Evolutionary conservation across 1,284 basidiomycete species (phyloP), one percentile per base, ranked within the genome.

Genomic region (Apiotrichum sp.): DNA sequence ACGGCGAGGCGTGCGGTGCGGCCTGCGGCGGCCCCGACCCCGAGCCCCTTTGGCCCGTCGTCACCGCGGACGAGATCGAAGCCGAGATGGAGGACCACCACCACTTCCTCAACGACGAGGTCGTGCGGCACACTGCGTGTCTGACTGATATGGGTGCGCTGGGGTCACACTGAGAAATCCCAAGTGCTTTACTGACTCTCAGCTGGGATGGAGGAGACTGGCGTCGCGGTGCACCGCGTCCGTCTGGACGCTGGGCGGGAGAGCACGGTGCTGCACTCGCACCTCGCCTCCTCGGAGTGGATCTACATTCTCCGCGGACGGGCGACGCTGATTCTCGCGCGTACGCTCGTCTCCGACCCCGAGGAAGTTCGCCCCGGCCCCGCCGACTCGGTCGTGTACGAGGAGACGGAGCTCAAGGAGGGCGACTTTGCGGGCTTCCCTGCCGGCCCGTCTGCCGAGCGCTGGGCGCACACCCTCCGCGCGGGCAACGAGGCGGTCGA

Each of bases 241-340:
- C 31, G 46, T n/a, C 55, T 68, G 29, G 51, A 50, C 10, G 56
- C 66, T 1, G 41, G 62, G 22, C 52, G 52, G 9, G 59, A 65
- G 55, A 62, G 58, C n/a, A 64, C 62, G 10, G 59, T 65, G 10
- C 62, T 65, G 11, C 66, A 68, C 57, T 59, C 63, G 43, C 66
- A 68, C 55, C 56, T 65, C 5, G 33, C 55, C 22, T 57, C 62
- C 41, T 45, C 52, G 9, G 66, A 68, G 58, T 68, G 66, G 66
- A 14, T 68, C 11, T 68, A 68, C 58, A 52, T 68, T 16, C 59
- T 65, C 22, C 33, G 50, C 5, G 66, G 66, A 14, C 9, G 14
- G 6, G 64, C 50, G 9, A 54, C 45, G 11, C 60, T 65, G 16
- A 45, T 55, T 2, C 59, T 67, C 3, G 59, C 48, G 0, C 52